Conservation (phyloP, 2,329 filamentous ascomycete genomes). For the Aspergillus persii region DNA sequence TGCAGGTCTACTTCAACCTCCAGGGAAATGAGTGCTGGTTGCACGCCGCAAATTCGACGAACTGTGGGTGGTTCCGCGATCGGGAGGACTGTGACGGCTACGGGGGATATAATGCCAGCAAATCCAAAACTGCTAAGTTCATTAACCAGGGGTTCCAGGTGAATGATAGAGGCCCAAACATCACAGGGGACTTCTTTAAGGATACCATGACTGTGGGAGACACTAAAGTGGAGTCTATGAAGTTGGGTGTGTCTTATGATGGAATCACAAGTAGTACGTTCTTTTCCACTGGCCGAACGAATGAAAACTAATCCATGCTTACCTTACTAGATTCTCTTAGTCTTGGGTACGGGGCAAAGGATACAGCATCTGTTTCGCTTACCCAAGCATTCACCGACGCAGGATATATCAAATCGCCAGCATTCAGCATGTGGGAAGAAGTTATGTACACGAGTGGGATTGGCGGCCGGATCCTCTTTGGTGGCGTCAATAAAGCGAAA, state of each 20-base stretch:
- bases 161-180: neutral
- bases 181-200: neutral
- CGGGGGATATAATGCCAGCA: neutral
- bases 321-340: neutral
- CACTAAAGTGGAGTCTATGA: neutral
- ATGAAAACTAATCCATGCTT: too few species aligned
- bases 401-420: neutral
- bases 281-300: neutral
- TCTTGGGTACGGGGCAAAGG: neutral
- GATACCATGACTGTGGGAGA: neutral
- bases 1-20: neutral
- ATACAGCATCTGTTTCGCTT: neutral
- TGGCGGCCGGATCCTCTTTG: neutral
- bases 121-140: neutral
- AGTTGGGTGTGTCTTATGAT: neutral
- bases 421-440: neutral
- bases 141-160: neutral
- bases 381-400: neutral
- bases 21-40: neutral
- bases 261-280: neutral
- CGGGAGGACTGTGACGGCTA: neutral
- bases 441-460: neutral
- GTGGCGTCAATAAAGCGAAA: neutral
- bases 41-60: neutral
- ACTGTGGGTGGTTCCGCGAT: neutral